Evolutionary conservation across 2,329 filamentous ascomycete genomes (phyloP).

Genomic region (Cladosporium sp.): DNA sequence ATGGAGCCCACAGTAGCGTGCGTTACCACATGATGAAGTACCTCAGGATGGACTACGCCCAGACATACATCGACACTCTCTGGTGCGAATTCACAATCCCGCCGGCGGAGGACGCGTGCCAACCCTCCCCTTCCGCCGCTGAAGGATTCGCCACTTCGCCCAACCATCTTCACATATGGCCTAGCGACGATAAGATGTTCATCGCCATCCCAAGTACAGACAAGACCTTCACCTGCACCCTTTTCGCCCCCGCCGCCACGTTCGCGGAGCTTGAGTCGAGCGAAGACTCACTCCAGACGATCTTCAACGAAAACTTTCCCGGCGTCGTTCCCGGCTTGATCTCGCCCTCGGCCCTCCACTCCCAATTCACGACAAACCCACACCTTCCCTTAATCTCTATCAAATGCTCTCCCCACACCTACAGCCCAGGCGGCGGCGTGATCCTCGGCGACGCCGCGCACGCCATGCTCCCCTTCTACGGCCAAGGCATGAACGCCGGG

Average conservation of each 20-base stretch:
- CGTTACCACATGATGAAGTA: constrained; percentile 96
- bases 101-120: constrained; percentile 38
- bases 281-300: constrained; percentile 55
- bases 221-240: constrained; percentile 87
- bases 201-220: constrained; percentile 89
- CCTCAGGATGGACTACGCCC: constrained; percentile 79
- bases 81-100: constrained; percentile 92
- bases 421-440: constrained; percentile 60
- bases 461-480: constrained; percentile 98
- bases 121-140: constrained; percentile 24
- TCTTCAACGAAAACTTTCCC: constrained; percentile 80
- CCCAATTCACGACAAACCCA: constrained; percentile 74
- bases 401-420: constrained; percentile 87
- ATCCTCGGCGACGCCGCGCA: constrained; percentile 92
- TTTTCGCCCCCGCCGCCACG: constrained; percentile 72
- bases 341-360: constrained; percentile 57
- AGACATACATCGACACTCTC: constrained; percentile 91
- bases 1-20: constrained; percentile 88
- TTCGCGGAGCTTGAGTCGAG: constrained; percentile 63
- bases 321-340: constrained; percentile 67
- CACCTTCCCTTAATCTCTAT: constrained; percentile 90
- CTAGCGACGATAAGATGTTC: constrained; percentile 74
- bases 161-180: constrained; percentile 96
- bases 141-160: constrained; percentile 73
- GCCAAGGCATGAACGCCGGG: constrained; percentile 95